phyloP scores from a whole-genome alignment of 441 rosid species.

The Arabidopsis hybrid region DNA sequence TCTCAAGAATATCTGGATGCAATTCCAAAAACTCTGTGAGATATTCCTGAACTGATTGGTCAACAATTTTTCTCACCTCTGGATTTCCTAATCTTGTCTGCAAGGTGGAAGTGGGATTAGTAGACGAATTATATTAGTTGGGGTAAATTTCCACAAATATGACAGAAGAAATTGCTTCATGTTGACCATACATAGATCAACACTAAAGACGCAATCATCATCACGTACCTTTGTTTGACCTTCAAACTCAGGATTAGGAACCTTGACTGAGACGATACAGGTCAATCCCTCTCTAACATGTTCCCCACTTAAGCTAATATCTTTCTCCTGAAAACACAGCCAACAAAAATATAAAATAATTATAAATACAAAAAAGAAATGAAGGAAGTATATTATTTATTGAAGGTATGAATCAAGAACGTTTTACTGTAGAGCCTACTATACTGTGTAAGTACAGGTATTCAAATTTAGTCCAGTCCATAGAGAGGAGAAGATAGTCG shows the following conservation, averaged over 20 bases:
- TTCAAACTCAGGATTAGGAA: conserved; percentile 98
- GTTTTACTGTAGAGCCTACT: conserved; percentile 5
- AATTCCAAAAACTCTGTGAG: conserved; percentile 93
- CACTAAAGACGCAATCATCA: conserved; percentile 24
- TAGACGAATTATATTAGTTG: conserved; percentile 15
- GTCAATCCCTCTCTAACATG: conserved; percentile 99
- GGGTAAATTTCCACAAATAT: conserved; percentile 3
- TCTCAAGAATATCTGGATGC: conserved; percentile 96
- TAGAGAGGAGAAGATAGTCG: not conserved
- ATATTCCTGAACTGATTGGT: conserved; percentile 94
- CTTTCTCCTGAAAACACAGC: conserved; percentile 75
- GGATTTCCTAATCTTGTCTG: conserved; percentile 99
- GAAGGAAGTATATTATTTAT: conserved; percentile 8
- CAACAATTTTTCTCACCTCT: conserved; percentile 93
- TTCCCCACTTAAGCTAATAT: conserved; percentile 90
- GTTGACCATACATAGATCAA: conserved; percentile 20
- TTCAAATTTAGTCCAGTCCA: not conserved
- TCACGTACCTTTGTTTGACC: conserved; percentile 94
- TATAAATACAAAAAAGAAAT: not conserved
- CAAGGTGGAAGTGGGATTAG: conserved; percentile 24
- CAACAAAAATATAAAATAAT: not conserved
- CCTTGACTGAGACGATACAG: conserved; percentile 90
- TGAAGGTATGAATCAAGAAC: conserved; percentile 17
- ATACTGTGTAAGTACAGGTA: conserved; percentile 9
- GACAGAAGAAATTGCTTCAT: not conserved